Base-by-base conservation (phyloP, 164 flowering plant genomes). In the Liriodendron chinense region DNA sequence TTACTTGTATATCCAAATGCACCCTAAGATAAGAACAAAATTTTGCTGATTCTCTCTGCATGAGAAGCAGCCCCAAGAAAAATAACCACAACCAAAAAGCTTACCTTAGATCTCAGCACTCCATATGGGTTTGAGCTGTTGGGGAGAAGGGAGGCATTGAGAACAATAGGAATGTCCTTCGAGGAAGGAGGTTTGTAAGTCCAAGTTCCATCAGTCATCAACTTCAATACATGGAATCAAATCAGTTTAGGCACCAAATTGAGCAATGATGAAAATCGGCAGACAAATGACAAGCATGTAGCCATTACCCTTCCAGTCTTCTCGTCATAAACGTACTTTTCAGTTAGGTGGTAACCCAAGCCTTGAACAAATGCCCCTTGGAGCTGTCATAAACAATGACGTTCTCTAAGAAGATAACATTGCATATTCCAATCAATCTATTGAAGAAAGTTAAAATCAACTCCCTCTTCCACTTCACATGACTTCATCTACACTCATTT, bases 321-420 rank as follows among this genome's bases (percentile, higher is more conserved):
- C 64, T 13, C 12, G 7, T 71, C 47, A 1, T 71, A 24, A 24
- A 14, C 65, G 53, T 71, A 71, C 47, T 71, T 71, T 57, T 71
- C 73, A 16, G 73, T 50, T 24, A 71, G 53, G 47, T 50, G 64
- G 64, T 71, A 56, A 50, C 73, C 73, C 73, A 71, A 25, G 18
- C 73, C 73, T 56, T 71, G 73, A 13, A 71, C 64, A 57, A 71
- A 71, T 34, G 64, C 73, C 53, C 73, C 73, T 53, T 56, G 73
- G 64, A 71, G 34, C 73, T 71, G 22, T 68, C 12, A 68, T 53
- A 53, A 53, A 53, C 59, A 53, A 12, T 53, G 65, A 5, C 3
- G 43, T 34, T 34, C 43, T 34, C 43, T 34, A 34, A 34, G 43
- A 0, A 7, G 43, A 34, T 34, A 34, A 34, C 43, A 7, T 34